Conservation (phyloP, 2,329 filamentous ascomycete species). For the Colletotrichum orchidophilum region DNA sequence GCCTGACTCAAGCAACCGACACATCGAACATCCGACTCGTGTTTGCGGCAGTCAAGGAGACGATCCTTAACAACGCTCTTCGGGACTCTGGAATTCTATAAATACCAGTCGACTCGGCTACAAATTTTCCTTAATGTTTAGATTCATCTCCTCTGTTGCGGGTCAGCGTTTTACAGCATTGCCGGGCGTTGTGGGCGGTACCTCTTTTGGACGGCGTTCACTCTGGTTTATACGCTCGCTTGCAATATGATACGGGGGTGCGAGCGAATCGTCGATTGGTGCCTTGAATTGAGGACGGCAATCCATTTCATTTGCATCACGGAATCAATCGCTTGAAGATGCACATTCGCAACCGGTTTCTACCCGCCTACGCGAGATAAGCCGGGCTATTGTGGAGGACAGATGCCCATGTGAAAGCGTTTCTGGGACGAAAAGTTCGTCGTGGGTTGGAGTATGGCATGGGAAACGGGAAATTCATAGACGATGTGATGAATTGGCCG, state of each 20-base stretch:
- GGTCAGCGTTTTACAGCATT: conserved; percentile 36
- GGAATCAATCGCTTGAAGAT: conserved; percentile 13
- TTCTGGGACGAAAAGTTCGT: conserved; percentile 3
- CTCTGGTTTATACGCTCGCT: conserved; percentile 34
- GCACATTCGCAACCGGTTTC: conserved; percentile 22
- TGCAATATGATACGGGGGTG: conserved; percentile 13
- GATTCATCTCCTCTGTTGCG: conserved; percentile 35
- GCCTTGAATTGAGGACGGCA: conserved; percentile 6
- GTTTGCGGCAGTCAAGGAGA: conserved; percentile 98
- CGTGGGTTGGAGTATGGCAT: conserved; percentile 21
- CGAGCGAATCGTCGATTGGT: conserved; percentile 19
- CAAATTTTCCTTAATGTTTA: conserved; percentile 24
- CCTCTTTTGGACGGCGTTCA: conserved; percentile 35
- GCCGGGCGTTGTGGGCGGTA: conserved; percentile 36
- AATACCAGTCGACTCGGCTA: conserved; percentile 41
- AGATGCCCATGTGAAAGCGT: not conserved
- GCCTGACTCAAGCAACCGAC: conserved; percentile 97
- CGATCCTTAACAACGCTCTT: conserved; percentile 96
- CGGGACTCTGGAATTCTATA: conserved; percentile 97
- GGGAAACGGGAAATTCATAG: conserved; percentile 15
- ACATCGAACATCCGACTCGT: conserved; percentile 98
- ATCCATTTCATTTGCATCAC: conserved; percentile 9
- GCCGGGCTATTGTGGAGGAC: not conserved
- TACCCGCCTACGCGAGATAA: conserved; percentile 15
- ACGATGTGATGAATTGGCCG: conserved; percentile 30